phyloP scores from a whole-genome alignment of 176 grass and related monocot species.

The Lolium perenne region DNA sequence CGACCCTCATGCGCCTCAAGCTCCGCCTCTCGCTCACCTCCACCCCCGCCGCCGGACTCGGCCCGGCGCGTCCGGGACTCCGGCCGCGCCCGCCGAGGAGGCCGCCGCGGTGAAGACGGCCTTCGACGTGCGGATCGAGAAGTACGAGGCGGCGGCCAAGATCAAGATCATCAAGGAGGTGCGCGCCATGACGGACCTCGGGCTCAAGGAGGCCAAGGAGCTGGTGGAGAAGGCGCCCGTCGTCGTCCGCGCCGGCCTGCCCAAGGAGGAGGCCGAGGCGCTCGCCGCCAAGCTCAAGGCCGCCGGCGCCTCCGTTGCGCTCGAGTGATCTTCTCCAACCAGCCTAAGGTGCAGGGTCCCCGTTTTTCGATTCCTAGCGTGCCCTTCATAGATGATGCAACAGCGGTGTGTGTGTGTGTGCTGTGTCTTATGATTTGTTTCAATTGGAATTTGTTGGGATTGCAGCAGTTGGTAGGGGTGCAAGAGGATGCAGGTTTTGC shows the following conservation, averaged over 20 bases:
- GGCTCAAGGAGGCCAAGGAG: slow-evolving; percentile 96
- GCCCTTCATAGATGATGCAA: slow-evolving; percentile 16
- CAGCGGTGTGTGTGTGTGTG: not conserved
- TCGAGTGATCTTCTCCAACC: slow-evolving; percentile 57
- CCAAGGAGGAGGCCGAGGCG: slow-evolving; percentile 94
- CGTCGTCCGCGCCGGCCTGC: slow-evolving; percentile 73
- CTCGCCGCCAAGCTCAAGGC: slow-evolving; percentile 91
- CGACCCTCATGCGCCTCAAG: slow-evolving; percentile 68
- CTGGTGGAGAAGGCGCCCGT: slow-evolving; percentile 94
- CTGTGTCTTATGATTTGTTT: slow-evolving; percentile 40
- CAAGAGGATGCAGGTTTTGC: slow-evolving; percentile 40
- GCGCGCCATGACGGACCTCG: slow-evolving; percentile 84
- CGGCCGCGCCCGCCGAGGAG: slow-evolving; percentile 36
- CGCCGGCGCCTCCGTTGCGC: slow-evolving; percentile 74
- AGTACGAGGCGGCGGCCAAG: slow-evolving; percentile 91
- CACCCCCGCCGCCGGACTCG: slow-evolving; percentile 27
- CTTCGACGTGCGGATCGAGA: slow-evolving; percentile 91
- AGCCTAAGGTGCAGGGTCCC: slow-evolving; percentile 36
- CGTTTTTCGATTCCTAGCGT: slow-evolving; percentile 32
- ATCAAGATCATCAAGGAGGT: slow-evolving; percentile 99
- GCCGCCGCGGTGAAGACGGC: slow-evolving; percentile 61
- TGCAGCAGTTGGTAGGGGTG: not conserved
- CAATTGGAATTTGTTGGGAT: slow-evolving; percentile 31
- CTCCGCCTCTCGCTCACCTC: slow-evolving; percentile 68
- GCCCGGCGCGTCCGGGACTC: slow-evolving; percentile 29